phyloP scores from a whole-genome alignment of 2,329 filamentous ascomycete genomes.

The Parastagonospora avenae region DNA sequence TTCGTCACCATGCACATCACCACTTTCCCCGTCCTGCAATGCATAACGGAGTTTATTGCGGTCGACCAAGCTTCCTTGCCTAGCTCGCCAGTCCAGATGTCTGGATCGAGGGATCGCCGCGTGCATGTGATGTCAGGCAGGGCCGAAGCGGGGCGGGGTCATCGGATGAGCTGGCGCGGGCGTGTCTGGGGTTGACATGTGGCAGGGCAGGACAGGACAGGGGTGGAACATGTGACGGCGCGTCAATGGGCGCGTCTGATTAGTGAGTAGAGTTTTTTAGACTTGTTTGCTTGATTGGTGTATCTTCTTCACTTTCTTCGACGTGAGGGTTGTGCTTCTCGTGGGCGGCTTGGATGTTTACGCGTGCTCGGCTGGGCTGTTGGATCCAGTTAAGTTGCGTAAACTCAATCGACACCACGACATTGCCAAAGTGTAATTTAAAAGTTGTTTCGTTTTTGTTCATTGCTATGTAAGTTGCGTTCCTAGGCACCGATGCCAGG shows the following conservation, averaged over 20 bases:
- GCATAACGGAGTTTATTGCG: background rate
- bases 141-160: background rate
- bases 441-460: background rate
- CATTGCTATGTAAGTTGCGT: conserved; percentile 6
- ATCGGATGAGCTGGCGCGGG: background rate
- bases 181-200: background rate
- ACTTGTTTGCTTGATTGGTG: too few species aligned
- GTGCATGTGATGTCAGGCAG: conserved; percentile 2
- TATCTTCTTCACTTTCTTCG: too few species aligned
- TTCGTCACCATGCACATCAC: too few species aligned
- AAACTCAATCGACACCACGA: too few species aligned
- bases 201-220: background rate
- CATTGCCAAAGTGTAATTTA: background rate
- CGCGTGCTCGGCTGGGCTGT: too few species aligned
- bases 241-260: background rate
- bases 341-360: too few species aligned
- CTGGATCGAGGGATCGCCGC: background rate
- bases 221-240: conserved; percentile 1
- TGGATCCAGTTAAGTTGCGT: too few species aligned
- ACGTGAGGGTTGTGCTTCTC: too few species aligned
- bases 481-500: background rate
- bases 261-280: too few species aligned
- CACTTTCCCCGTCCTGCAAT: too few species aligned
- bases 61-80: background rate
- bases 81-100: background rate